Evolutionary conservation across 2,329 filamentous ascomycete species (phyloP), one percentile per base, ranked within the genome.

Genomic region (Taxawa tesnikishii): DNA sequence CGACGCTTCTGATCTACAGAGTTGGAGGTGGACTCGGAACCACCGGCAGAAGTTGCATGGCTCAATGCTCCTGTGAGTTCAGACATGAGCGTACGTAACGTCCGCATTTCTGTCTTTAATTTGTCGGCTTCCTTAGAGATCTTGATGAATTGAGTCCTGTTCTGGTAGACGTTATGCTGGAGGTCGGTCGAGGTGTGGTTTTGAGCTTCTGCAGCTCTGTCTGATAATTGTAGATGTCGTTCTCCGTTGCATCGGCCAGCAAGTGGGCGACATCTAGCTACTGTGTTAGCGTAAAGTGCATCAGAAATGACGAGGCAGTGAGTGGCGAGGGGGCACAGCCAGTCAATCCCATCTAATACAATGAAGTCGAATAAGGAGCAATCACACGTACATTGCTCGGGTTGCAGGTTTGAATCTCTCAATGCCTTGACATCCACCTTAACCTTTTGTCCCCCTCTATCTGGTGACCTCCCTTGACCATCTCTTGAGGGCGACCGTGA

Each of bases 51-150:
- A 6, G 62, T 58, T 3, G 62, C 62, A 45, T 67, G 63, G 11
- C 58, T 57, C 28, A 68, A 41, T 1, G 62, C 61, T 3, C 48
- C 51, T 4, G 63, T 96, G 35, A 98, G 69, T 43, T 98, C 90
- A 3, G 84, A 78, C 79, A 98, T 94, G 32, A 96, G 68, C 42
- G 83, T 83, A 27, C 83, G 75, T 18, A 98, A 70, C 5, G 83
- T 83, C 32, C 83, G 75, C 90, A 98, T 96, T 56, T 98, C 90
- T 34, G 75, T 75, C 60, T 96, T 96, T 36, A 98, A 73, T 62
- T 94, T 94, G 59, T 98, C 90, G 2, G 92, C 90, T 61, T 98
- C 90, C 59, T 96, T 94, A 54, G 87, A 94, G 56, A 98, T 96
- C 58, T 93, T 93, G 66, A 98, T 96, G 52, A 98, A 98, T 50